A percentile compares a stretch with the other conserved stretches of the same genome.
phyloP scores from a whole-genome alignment of 371 early-diverging fungal species.

The Saksenaea vasiformis region DNA sequence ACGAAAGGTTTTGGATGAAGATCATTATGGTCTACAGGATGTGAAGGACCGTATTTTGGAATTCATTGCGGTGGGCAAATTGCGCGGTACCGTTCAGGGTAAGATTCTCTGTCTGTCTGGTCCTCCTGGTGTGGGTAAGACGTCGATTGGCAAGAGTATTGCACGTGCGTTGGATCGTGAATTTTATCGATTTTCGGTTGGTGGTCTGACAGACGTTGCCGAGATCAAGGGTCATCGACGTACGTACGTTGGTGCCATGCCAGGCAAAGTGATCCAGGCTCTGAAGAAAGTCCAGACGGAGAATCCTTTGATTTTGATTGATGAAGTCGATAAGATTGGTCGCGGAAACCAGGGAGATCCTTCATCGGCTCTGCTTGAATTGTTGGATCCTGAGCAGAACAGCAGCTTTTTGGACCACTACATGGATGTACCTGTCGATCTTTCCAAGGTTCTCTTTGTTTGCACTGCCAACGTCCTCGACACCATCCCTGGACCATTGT shows the following conservation, averaged over 20 bases:
- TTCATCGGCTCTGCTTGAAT: conserved; percentile 93
- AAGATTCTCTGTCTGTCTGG: conserved; percentile 96
- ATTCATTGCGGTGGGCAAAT: conserved; percentile 97
- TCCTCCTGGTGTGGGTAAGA: conserved; percentile 98
- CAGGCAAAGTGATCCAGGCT: conserved; percentile 98
- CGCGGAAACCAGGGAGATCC: conserved; percentile 97
- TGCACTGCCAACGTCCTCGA: conserved; percentile 97
- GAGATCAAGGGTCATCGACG: conserved; percentile 98
- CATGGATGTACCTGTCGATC: conserved; percentile 96
- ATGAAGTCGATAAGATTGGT: conserved; percentile 98
- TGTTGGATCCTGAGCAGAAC: conserved; percentile 97
- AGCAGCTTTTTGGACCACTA: conserved; percentile 96
- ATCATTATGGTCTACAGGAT: conserved; percentile 98
- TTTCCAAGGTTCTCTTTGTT: conserved; percentile 95
- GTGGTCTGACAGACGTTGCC: conserved; percentile 96
- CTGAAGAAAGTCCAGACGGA: conserved; percentile 96
- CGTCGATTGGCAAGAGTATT: conserved; percentile 96
- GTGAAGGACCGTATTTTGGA: conserved; percentile 98
- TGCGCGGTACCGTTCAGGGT: conserved; percentile 93
- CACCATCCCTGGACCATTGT: conserved; percentile 94
- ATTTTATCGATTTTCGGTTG: conserved; percentile 96
- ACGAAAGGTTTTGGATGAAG: conserved; percentile 86
- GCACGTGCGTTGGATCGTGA: conserved; percentile 92
- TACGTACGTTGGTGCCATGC: conserved; percentile 99
- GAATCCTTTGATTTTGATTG: conserved; percentile 95